Base-by-base conservation (phyloP, 2,329 filamentous ascomycete species). In the Colletotrichum orchidophilum region DNA sequence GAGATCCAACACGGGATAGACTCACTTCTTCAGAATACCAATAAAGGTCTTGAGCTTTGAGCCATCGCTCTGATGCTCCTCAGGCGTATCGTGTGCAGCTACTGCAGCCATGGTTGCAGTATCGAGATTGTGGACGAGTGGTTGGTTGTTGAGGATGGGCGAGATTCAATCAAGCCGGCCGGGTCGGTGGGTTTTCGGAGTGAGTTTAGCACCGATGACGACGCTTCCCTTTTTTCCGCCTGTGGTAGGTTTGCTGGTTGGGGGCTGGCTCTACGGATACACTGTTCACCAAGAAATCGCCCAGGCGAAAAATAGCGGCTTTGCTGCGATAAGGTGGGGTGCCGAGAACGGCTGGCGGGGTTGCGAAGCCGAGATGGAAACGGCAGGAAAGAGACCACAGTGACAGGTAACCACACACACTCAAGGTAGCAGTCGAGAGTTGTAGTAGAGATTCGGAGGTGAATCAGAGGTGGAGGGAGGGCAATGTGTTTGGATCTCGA, bases 21-120 rank as follows among this genome's bases (percentile, higher is more conserved):
- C 91, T 84, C 87, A 97, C 94, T 93, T 97, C 83, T 92, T 92
- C 78, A 98, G 83, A 75, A 98, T 97, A 64, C 91, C 90, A 73
- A 98, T 82, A 78, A 98, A 97, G 1, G 94, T 97, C 83, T 91
- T 93, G 78, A 98, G 86, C 87, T 97, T 97, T 75, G 93, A 96
- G 75, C 90, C 91, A 70, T 98, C 95, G 83, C 94, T 95, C 75
- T 87, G 86, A 27, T 79, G 74, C 75, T 87, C 86, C 67, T 87
- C 86, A 18, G 82, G 75, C 35, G 79, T 73, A 42, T 80, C 80
- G 58, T 57, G 80, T 72, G 77, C 75, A 75, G 78, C 73, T 74
- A 81, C 80, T 75, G 81, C 80, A 79, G 82, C 80, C 82, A 83
- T 83, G 72, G 54, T 73, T 67, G 35, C 49, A 46, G 26, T 18